phyloP scores from a whole-genome alignment of 2,329 filamentous ascomycete species.

The Furcasterigmium furcatum region DNA sequence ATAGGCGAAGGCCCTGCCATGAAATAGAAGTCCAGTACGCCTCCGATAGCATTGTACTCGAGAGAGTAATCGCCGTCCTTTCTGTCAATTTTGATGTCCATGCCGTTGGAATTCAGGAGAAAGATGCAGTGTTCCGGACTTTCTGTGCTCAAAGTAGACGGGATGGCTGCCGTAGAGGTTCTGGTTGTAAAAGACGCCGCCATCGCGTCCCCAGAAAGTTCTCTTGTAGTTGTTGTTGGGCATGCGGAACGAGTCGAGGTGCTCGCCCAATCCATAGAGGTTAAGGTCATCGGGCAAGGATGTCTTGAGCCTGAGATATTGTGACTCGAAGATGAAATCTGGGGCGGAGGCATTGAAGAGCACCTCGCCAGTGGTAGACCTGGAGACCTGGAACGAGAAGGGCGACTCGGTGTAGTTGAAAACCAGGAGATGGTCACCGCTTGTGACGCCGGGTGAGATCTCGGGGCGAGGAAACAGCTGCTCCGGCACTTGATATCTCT shows the following conservation, averaged over 20 bases:
- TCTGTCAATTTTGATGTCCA: constrained; percentile 3
- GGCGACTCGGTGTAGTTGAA: constrained; percentile 44
- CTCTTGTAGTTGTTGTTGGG: constrained; percentile 59
- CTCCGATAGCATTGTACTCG: constrained; percentile 65
- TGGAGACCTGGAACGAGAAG: constrained; percentile 63
- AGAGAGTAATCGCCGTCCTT: constrained; percentile 53
- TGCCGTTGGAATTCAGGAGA: constrained; percentile 69
- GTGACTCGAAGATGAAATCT: constrained; percentile 69
- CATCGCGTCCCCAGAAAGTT: constrained; percentile 1
- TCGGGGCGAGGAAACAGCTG: constrained; percentile 62
- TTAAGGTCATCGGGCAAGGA: constrained; percentile 69
- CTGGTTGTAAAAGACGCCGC: constrained; percentile 29
- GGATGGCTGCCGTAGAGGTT: constrained; percentile 78
- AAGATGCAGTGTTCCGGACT: constrained; percentile 73
- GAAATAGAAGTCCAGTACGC: constrained; percentile 77
- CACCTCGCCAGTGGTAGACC: constrained; percentile 55
- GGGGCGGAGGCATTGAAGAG: constrained; percentile 65
- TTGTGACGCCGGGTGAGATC: background rate
- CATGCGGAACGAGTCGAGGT: constrained; percentile 66
- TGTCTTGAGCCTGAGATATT: constrained; percentile 72
- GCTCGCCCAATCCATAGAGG: constrained; percentile 71
- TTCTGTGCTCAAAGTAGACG: constrained; percentile 74
- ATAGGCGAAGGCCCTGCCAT: constrained; percentile 61
- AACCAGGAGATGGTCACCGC: background rate
- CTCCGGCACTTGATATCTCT: constrained; percentile 73